phyloP scores from a whole-genome alignment of 1,139 yeast species.

The Scheffersomyces titani region DNA sequence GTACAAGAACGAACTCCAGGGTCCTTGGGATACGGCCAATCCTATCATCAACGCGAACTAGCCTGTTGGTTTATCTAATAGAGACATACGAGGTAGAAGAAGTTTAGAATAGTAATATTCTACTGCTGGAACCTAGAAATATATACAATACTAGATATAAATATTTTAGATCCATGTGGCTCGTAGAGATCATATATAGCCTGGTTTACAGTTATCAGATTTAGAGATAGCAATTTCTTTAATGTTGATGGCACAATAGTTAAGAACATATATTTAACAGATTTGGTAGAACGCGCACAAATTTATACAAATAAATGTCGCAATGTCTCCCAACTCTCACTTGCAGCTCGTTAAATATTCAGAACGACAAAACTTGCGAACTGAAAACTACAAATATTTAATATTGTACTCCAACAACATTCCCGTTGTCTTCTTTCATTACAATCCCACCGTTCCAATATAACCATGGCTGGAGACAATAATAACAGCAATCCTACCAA shows the following conservation, averaged over 20 bases:
- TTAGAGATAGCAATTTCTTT: not conserved
- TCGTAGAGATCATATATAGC: not conserved
- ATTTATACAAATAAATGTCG: not conserved
- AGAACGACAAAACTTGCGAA: not conserved
- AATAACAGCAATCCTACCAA: not conserved
- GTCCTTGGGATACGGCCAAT: conserved; percentile 92
- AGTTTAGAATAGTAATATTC: not conserved
- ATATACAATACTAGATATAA: no score
- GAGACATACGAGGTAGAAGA: not conserved
- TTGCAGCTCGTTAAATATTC: not conserved
- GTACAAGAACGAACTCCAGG: conserved; percentile 85
- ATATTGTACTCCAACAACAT: not conserved
- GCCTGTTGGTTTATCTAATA: not conserved
- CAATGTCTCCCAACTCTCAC: not conserved
- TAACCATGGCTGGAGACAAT: conserved; percentile 1
- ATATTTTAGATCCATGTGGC: not conserved
- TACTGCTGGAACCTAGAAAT: no score
- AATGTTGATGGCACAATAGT: no score
- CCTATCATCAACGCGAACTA: conserved; percentile 42
- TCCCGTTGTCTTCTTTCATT: not conserved
- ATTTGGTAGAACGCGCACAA: not conserved
- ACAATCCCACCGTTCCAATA: not conserved
- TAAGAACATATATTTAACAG: not conserved
- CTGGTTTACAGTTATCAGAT: not conserved
- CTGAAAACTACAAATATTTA: not conserved